These are phyloP conservation scores for Multifurca ochricompacta DNA, from an alignment of 768 basidiomycete genomes.

Conservation along the genomic window DNA sequence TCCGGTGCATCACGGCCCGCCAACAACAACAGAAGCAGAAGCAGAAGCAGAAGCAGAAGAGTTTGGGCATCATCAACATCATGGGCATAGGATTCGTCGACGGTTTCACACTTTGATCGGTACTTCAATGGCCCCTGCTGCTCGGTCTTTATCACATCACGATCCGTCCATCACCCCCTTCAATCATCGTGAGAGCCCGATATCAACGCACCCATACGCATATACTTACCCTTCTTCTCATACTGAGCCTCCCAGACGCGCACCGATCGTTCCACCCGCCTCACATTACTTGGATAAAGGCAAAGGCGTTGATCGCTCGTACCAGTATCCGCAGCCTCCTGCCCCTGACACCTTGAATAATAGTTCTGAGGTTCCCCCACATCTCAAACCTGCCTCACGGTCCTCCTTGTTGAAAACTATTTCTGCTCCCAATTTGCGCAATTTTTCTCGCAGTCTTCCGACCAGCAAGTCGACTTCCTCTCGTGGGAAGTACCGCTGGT, in stretches of 20 bases:
- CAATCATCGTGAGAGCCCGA: slow-evolving; percentile 13
- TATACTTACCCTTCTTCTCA: slow-evolving; percentile 31
- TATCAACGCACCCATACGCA: slow-evolving; percentile 44
- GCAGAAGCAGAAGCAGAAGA: too few relatives aligned
- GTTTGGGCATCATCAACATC: too few relatives aligned
- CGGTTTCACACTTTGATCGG: slow-evolving; percentile 13
- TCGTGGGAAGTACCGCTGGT: slow-evolving; percentile 54
- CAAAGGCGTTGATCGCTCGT: slow-evolving; percentile 21
- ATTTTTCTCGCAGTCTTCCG: slow-evolving; percentile 13
- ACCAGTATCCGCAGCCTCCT: slow-evolving; percentile 17
- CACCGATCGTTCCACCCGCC: slow-evolving; percentile 14
- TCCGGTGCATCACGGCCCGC: slow-evolving; percentile 19
- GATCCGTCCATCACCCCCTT: slow-evolving; percentile 21
- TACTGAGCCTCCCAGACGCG: slow-evolving; percentile 15
- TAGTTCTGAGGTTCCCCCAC: slow-evolving; percentile 22
- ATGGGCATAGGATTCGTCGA: slow-evolving; percentile 20
- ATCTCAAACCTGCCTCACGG: slow-evolving; percentile 25
- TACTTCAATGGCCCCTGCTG: slow-evolving; percentile 14
- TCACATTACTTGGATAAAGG: slow-evolving; percentile 24
- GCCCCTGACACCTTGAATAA: slow-evolving; percentile 34
- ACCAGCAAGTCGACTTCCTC: slow-evolving; percentile 20
- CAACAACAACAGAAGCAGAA: slow-evolving; percentile 29
- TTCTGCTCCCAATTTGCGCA: slow-evolving; percentile 59
- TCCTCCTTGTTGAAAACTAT: slow-evolving; percentile 44
- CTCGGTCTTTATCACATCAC: slow-evolving; percentile 11